Conservation (phyloP, 2,329 filamentous ascomycete species). For the Apiospora hydei region DNA sequence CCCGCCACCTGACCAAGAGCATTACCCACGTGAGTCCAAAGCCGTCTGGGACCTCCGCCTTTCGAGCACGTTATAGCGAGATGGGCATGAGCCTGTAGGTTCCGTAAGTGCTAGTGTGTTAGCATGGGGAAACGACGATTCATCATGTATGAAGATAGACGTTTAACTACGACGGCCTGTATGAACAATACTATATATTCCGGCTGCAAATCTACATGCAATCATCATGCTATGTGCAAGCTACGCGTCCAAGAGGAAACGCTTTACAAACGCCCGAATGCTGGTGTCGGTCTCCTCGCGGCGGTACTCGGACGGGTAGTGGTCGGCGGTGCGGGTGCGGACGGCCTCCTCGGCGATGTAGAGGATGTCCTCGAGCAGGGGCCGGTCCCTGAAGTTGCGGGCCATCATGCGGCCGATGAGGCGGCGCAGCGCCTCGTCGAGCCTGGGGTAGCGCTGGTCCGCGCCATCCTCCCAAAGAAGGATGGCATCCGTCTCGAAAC, state of each 20-base stretch:
- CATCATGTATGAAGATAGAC: too few relatives aligned
- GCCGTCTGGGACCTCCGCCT: too few relatives aligned
- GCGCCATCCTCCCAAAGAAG: background rate
- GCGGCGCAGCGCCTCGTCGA: background rate
- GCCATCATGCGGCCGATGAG: slow-evolving; percentile 9
- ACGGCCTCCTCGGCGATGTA: background rate
- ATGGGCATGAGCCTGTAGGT: too few relatives aligned
- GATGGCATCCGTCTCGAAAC: background rate
- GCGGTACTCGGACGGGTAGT: background rate
- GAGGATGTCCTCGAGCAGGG: background rate
- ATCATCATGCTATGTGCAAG: too few relatives aligned
- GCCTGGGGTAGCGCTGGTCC: background rate
- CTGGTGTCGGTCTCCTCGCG: background rate
- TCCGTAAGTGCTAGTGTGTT: too few relatives aligned
- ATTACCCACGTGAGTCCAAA: too few relatives aligned
- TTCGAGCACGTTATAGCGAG: too few relatives aligned
- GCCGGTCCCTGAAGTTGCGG: background rate
- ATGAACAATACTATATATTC: too few relatives aligned
- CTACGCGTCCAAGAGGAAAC: background rate
- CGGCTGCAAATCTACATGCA: too few relatives aligned
- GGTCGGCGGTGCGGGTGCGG: background rate
- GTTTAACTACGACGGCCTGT: too few relatives aligned
- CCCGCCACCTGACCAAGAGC: too few relatives aligned
- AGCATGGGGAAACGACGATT: too few relatives aligned
- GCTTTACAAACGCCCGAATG: background rate